Evolutionary conservation across 352 stramenopile species (phyloP).

Genomic region (Globisporangium nodosum): DNA sequence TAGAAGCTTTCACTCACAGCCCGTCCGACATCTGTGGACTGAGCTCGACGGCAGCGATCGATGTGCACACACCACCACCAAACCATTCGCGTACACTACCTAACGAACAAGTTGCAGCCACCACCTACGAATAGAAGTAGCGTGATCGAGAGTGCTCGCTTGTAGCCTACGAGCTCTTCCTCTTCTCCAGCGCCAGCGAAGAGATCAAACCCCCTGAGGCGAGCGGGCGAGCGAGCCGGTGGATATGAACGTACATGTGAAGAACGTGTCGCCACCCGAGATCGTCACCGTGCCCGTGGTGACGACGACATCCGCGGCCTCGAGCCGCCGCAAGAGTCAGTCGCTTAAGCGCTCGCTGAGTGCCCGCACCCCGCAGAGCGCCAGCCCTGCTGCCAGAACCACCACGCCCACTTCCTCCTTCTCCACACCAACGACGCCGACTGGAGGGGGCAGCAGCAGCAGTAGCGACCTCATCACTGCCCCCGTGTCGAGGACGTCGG

Average conservation of each 20-base stretch:
- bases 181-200: not conserved
- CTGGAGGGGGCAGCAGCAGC: not conserved
- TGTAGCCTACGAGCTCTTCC: too few species aligned
- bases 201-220: too few species aligned
- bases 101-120: too few species aligned
- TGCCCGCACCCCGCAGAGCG: not conserved
- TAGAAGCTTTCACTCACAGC: too few species aligned
- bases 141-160: too few species aligned
- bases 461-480: too few species aligned
- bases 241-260: not conserved
- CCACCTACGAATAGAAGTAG: too few species aligned
- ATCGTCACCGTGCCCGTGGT: slow-evolving; percentile 3
- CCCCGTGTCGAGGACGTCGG: not conserved
- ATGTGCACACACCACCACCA: too few species aligned
- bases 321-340: not conserved
- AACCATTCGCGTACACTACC: too few species aligned
- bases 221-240: not conserved
- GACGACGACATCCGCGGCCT: not conserved
- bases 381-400: not conserved
- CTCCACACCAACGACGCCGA: not conserved
- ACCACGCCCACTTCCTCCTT: not conserved
- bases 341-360: slow-evolving; percentile 6
- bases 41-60: too few species aligned
- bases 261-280: slow-evolving; percentile 2
- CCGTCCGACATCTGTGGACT: too few species aligned